phyloP scores from a whole-genome alignment of 75 land plant genomes.

The Pinus tabuliformis region DNA sequence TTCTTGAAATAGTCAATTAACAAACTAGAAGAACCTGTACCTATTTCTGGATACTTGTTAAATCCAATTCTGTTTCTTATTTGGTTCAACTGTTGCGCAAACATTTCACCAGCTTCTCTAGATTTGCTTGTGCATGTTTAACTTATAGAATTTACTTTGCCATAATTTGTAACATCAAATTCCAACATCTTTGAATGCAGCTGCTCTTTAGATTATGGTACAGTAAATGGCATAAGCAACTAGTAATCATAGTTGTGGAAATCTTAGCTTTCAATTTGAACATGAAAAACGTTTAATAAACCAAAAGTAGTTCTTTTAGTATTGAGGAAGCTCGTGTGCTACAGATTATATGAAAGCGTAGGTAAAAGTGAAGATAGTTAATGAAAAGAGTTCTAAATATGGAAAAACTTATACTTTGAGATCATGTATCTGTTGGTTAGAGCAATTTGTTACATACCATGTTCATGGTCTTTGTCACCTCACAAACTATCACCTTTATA shows the following conservation, averaged over 20 bases:
- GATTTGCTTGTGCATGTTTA: too few species aligned
- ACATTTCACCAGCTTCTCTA: background rate
- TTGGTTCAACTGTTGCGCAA: background rate
- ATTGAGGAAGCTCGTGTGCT: background rate
- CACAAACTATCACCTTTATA: too few species aligned
- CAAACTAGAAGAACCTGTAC: background rate
- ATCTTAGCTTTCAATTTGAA: background rate
- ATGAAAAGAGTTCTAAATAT: background rate
- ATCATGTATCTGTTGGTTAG: too few species aligned
- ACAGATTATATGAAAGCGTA: background rate
- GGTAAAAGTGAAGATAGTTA: background rate
- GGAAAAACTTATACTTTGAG: too few species aligned
- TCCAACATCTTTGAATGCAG: background rate
- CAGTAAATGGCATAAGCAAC: background rate
- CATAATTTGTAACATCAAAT: background rate
- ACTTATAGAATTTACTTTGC: background rate
- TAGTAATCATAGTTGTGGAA: too few species aligned
- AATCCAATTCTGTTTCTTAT: background rate
- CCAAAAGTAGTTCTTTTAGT: background rate
- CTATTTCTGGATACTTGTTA: background rate
- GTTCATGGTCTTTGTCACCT: too few species aligned
- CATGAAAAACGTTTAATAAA: background rate
- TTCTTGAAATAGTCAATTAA: background rate
- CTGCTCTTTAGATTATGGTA: background rate
- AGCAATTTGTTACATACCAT: too few species aligned